A percentile compares a stretch with the other conserved stretches of the same genome.
Conservation (phyloP, 257 asterid genomes). For the Solanum tarapatanum region DNA sequence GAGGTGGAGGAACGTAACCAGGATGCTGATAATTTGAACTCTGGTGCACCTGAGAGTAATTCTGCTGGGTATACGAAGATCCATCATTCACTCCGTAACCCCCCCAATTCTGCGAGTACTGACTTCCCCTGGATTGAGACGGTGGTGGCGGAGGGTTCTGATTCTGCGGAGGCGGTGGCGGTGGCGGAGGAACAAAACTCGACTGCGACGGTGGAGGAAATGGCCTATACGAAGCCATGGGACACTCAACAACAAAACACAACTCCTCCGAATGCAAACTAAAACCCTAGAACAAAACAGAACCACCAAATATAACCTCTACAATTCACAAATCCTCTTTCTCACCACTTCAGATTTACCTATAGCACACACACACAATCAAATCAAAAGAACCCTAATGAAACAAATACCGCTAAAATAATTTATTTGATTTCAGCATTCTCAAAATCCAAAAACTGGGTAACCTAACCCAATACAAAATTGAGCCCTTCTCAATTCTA, state of each 20-base stretch:
- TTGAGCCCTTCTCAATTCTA: not conserved
- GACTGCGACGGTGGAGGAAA: conserved; percentile 65
- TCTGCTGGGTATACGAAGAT: conserved; percentile 11
- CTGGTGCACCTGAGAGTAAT: not conserved
- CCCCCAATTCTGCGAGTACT: conserved; percentile 21
- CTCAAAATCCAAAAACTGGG: not conserved
- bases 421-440: not conserved
- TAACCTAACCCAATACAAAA: not conserved
- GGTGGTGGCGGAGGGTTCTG: conserved; percentile 40
- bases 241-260: not conserved
- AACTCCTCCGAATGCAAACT: not conserved
- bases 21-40: conserved; percentile 21
- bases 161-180: conserved; percentile 49
- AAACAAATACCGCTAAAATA: not conserved
- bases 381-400: not conserved
- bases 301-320: not conserved
- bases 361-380: not conserved
- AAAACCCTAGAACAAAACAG: conserved; percentile 8
- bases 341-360: not conserved
- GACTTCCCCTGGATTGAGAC: conserved; percentile 14
- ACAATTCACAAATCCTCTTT: not conserved
- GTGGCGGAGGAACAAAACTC: conserved; percentile 40
- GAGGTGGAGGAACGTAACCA: conserved; percentile 42
- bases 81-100: conserved; percentile 17
- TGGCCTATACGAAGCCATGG: conserved; percentile 84